phyloP scores from a whole-genome alignment of 75 land plant species.

The Azolla pinnata region DNA sequence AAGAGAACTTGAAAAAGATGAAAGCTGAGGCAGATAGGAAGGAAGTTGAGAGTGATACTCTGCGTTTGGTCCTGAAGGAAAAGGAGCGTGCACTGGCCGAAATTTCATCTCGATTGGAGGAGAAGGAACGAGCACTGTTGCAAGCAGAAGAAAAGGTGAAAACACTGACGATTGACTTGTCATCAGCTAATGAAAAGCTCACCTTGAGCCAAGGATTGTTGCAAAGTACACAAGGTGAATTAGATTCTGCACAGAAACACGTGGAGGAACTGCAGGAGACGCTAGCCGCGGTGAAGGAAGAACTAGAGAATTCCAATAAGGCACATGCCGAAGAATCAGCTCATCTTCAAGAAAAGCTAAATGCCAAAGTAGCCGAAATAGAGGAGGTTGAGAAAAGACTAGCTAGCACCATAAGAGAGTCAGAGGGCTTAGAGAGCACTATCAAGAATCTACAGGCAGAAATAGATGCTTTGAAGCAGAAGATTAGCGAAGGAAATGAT shows the following conservation, averaged over 20 bases:
- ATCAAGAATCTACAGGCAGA: slow-evolving; percentile 33
- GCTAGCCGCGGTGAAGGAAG: slow-evolving; percentile 23
- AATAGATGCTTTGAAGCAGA: slow-evolving; percentile 19
- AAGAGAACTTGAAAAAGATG: slow-evolving; percentile 33
- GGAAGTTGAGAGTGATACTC: slow-evolving; percentile 28
- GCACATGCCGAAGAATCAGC: slow-evolving; percentile 29
- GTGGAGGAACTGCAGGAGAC: slow-evolving; percentile 24
- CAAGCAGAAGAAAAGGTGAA: slow-evolving; percentile 22
- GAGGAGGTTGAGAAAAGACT: slow-evolving; percentile 2
- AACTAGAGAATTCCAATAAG: slow-evolving; percentile 23
- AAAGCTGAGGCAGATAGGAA: slow-evolving; percentile 34
- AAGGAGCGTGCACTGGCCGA: slow-evolving; percentile 33
- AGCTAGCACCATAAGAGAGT: slow-evolving; percentile 11
- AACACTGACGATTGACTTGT: slow-evolving; percentile 24
- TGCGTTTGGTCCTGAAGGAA: slow-evolving; percentile 25
- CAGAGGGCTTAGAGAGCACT: slow-evolving; percentile 6
- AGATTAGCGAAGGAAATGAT: slow-evolving; percentile 24
- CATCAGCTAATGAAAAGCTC: slow-evolving; percentile 25
- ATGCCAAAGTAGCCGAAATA: slow-evolving; percentile 27
- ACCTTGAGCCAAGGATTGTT: slow-evolving; percentile 18
- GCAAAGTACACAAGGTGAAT: slow-evolving; percentile 25
- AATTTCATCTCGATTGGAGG: slow-evolving; percentile 17
- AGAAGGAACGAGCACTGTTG: slow-evolving; percentile 22
- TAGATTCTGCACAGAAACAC: slow-evolving; percentile 23
- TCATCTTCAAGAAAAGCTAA: slow-evolving; percentile 23